Conservation (phyloP, 805 yeast species). For the Candida ovalis region DNA sequence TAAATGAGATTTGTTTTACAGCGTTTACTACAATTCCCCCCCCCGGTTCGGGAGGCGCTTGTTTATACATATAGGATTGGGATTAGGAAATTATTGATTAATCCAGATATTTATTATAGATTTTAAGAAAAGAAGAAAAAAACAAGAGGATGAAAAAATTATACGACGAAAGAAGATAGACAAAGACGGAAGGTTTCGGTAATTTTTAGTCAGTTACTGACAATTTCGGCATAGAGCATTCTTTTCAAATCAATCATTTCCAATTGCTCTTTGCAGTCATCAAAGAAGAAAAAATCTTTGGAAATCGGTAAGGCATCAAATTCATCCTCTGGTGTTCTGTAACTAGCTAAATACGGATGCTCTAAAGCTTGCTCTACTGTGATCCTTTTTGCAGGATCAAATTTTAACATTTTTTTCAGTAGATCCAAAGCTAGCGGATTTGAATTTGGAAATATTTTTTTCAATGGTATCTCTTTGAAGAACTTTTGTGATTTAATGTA, state of each 20-base stretch:
- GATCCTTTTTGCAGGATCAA: constrained; percentile 79
- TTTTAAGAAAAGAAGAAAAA: neutral
- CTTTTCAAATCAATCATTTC: constrained; percentile 47
- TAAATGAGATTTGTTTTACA: too few relatives aligned
- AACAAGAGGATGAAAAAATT: neutral
- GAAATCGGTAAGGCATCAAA: constrained; percentile 53
- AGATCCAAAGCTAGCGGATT: constrained; percentile 55
- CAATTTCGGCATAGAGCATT: constrained; percentile 50
- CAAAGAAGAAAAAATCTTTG: constrained; percentile 54
- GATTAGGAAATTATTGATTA: too few relatives aligned
- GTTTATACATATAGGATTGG: too few relatives aligned
- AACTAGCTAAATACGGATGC: constrained; percentile 71
- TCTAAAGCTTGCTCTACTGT: constrained; percentile 76
- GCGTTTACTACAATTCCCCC: too few relatives aligned
- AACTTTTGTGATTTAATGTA: constrained; percentile 67
- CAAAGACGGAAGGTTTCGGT: too few relatives aligned
- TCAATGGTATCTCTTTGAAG: constrained; percentile 52
- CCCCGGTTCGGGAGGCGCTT: too few relatives aligned
- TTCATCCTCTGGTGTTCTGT: constrained; percentile 73
- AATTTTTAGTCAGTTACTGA: constrained; percentile 28
- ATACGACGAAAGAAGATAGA: neutral
- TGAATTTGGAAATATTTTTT: constrained; percentile 44
- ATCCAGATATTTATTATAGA: too few relatives aligned
- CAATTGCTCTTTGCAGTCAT: constrained; percentile 48
- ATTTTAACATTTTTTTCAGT: constrained; percentile 67